phyloP scores from a whole-genome alignment of 2,329 filamentous ascomycete species.

The Fusarium setosum region DNA sequence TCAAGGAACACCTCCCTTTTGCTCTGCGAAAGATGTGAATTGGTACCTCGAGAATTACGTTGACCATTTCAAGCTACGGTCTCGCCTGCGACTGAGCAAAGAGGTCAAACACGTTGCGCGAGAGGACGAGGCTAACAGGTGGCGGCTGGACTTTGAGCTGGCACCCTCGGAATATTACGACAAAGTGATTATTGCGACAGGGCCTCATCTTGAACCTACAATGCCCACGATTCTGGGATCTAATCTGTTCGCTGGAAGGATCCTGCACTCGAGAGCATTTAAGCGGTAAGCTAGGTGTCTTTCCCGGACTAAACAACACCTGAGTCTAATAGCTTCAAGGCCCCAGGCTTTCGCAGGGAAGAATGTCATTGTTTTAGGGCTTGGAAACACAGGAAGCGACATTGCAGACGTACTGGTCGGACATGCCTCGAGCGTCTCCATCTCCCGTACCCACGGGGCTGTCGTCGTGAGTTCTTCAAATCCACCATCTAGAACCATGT shows the following conservation, averaged over 20 bases:
- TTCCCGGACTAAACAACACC: background rate
- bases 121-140: background rate
- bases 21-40: background rate
- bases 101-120: background rate
- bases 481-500: background rate
- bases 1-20: background rate
- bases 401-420: background rate
- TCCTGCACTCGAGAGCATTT: background rate
- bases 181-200: conserved; percentile 53
- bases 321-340: background rate
- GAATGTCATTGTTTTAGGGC: background rate
- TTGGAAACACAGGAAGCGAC: background rate
- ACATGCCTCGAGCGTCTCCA: background rate
- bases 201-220: conserved; percentile 48
- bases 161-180: conserved; percentile 45
- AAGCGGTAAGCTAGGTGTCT: background rate
- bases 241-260: conserved; percentile 32
- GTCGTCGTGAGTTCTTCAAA: background rate
- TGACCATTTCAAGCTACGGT: background rate
- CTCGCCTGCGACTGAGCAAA: background rate
- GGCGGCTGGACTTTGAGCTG: conserved; percentile 29
- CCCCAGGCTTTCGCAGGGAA: background rate
- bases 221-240: conserved; percentile 51
- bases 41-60: background rate
- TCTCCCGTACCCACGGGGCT: background rate